Conservation (phyloP, 2,329 filamentous ascomycete genomes). For the Exserohilum rostratum region DNA sequence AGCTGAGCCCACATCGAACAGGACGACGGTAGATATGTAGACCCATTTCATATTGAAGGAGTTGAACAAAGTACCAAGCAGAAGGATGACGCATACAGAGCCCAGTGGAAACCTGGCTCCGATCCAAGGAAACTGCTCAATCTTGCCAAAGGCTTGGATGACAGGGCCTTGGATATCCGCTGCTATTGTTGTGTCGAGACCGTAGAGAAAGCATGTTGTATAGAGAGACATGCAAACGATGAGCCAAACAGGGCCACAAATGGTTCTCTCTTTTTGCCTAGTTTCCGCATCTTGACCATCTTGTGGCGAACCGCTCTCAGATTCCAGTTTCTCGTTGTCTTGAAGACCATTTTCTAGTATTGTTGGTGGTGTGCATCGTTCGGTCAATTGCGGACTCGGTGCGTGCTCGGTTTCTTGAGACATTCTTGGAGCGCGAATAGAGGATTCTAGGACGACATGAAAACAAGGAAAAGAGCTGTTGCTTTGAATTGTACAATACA, state of each 20-base stretch:
- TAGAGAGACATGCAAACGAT: neutral
- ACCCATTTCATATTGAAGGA: constrained; percentile 43
- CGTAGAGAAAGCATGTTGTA: neutral
- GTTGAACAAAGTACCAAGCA: neutral
- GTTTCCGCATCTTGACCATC: neutral
- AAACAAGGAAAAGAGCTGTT: neutral
- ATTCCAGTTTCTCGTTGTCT: neutral
- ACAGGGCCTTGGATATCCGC: neutral
- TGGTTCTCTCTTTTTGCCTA: neutral
- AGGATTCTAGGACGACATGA: neutral
- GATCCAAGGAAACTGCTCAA: neutral
- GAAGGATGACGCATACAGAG: neutral
- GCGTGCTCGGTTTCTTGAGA: neutral
- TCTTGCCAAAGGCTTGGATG: neutral
- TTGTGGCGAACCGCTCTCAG: neutral
- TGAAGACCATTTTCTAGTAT: neutral
- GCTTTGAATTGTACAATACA: neutral
- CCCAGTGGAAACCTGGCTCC: neutral
- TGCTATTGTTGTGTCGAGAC: neutral
- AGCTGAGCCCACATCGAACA: constrained; percentile 40
- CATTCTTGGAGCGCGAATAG: neutral
- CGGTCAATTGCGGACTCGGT: too few relatives aligned
- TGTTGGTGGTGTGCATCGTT: neutral
- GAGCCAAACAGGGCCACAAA: neutral
- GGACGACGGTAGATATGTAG: constrained; percentile 31